Base-by-base conservation (phyloP, 495 filamentous ascomycete species). In the Penicilliopsis zonata region DNA sequence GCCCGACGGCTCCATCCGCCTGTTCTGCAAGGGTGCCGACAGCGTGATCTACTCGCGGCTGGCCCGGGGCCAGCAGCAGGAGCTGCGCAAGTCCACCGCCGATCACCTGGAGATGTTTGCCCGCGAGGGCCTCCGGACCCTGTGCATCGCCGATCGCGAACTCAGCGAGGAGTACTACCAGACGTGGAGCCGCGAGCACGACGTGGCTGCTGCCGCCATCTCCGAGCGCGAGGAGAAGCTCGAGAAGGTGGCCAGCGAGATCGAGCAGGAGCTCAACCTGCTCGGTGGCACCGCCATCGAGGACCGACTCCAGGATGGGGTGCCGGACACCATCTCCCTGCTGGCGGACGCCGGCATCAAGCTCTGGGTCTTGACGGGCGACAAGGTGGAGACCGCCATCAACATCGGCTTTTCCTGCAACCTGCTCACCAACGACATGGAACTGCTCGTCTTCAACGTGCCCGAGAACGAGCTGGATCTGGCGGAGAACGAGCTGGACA, bases 381-480 rank as follows among this genome's bases (percentile, higher is more conserved):
- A 99, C 64, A 99, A 95, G 59, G 88, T 96, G 29, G 92, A 96
- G 57, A 99, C 92, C 29, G 92, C 92, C 25, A 96, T 99, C 72
- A 99, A 99, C 57, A 99, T 99, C 53, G 92, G 92, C 13, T 99
- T 96, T 58, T 96, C 92, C 9, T 96, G 92, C 67, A 99, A 99
- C 38, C 71, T 99, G 21, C 70, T 99, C 26, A 81, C 87, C 58
- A 99, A 95, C 54, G 79, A 90, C 39, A 94, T 99, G 92, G 90
- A 99, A 41, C 64, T 99, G 28, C 82, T 99, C 43, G 74, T 92
- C 16, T 70, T 96, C 49, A 94, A 94, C 46, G 66, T 93, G 26
- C 66, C 79, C 9, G 82, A 92, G 31, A 78, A 82, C 14, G 74
- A 76, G 22, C 33, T 78, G 3, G 66, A 69, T 18, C 55, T 64